A percentile compares a stretch with the other conserved stretches of the same genome.
These are phyloP conservation scores for Poteriospumella lacustris DNA, from an alignment of 108 stramenopile species.

Conservation along the genomic window DNA sequence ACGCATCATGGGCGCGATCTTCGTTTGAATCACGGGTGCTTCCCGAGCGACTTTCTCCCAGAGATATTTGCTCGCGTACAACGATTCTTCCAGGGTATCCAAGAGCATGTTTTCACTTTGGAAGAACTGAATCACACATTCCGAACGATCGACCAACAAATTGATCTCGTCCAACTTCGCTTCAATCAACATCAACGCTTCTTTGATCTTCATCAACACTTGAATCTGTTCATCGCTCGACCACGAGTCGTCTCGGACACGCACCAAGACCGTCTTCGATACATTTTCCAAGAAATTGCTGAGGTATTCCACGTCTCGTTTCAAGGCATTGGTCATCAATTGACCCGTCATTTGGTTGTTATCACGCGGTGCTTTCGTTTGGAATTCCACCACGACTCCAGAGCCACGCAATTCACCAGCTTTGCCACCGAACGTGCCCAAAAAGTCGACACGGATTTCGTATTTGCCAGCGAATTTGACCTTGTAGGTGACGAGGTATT, in stretches of 20 bases:
- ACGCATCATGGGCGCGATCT: constrained; percentile 26
- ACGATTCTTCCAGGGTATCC: not conserved
- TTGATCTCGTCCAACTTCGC: not conserved
- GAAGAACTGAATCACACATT: not conserved
- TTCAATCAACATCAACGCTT: constrained; percentile 15
- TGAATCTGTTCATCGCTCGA: constrained; percentile 18
- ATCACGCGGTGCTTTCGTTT: not conserved
- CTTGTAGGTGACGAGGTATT: constrained; percentile 59
- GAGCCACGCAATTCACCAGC: constrained; percentile 66
- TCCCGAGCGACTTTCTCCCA: constrained; percentile 19
- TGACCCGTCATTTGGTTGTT: constrained; percentile 20
- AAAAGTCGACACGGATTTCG: constrained; percentile 57
- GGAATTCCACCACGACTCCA: constrained; percentile 21
- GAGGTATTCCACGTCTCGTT: not conserved
- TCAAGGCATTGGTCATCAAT: not conserved
- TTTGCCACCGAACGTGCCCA: constrained; percentile 61
- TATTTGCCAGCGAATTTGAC: constrained; percentile 51
- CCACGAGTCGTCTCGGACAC: constrained; percentile 13
- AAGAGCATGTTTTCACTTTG: not conserved
- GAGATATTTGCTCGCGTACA: not conserved
- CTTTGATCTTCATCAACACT: constrained; percentile 13
- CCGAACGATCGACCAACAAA: constrained; percentile 5
- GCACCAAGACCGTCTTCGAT: not conserved
- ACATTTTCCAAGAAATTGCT: not conserved
- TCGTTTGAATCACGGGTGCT: constrained; percentile 12